Base-by-base conservation (phyloP, 129 eudicot species). In the Artemisia annua region DNA sequence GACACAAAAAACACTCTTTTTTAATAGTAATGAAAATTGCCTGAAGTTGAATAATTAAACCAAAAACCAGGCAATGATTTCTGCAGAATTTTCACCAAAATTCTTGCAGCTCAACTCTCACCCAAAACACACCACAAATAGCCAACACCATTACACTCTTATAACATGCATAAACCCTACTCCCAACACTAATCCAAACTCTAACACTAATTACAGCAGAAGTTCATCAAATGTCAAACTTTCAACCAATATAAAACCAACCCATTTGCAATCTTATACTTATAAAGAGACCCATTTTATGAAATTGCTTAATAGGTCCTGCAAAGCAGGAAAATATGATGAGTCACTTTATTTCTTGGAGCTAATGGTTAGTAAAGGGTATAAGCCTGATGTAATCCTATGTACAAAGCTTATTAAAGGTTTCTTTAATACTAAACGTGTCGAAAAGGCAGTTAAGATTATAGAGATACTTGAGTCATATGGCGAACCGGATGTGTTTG, bases 351-450 rank as follows among this genome's bases (percentile, higher is more conserved):
- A 85, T 74, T 85, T 85, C 74, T 81, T 92, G 50, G 91, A 92
- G 32, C 56, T 77, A 49, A 77, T 85, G 93, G 93, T 89, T 69
- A 82, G 67, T 26, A 86, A 44, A 66, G 96, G 97, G n/a, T 83
- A 83, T 57, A 81, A 83, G 16, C 91, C 91, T 16, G 94, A 89
- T 71, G 87, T 85, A 0, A 77, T 86, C 58, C 76, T 83, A 17
- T 88, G 96, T 57, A 87, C 97, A 56, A 89, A 85, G 88, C 91
- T 92, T 19, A 85, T 92, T 2, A 85, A 86, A 56, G 93, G 93
- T 0, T 87, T 89, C 53, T 85, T 88, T 63, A 72, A 43, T 67
- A 49, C 77, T 2, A 87, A 73, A 50, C 77, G 83, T n/a, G 86
- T 67, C 56, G 86, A 83, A 6, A 86, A 83, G 19, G 97, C 88